Evolutionary conservation across 345 rosid genomes (phyloP), one percentile per base, ranked within the genome.

Genomic region (Nasturtium officinale): DNA sequence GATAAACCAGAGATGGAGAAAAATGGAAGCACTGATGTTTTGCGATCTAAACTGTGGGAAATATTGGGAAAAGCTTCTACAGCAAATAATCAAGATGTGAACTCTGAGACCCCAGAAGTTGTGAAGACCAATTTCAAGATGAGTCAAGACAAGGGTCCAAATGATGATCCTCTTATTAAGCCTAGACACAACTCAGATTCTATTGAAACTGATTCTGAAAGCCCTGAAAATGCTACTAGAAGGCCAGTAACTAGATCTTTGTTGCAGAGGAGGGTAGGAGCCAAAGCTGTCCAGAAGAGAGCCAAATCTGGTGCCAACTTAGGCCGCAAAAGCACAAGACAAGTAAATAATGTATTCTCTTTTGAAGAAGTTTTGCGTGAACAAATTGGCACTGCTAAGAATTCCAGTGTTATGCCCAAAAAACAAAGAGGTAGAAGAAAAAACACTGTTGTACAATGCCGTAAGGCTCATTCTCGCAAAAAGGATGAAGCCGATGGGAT

Each of bases 21-120:
- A 63, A 78, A 76, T 12, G 63, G 73, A 71, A 74, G 64, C 75
- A 89, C 87, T 76, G 89, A 86, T 82, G 80, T 75, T 56, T 83
- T 95, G 85, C 88, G 82, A 86, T 84, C 77, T 71, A 95, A 92
- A 83, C 85, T 92, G 32, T 81, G 80, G 85, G 92, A 92, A 83
- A 82, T 95, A 71, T 65, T 91, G 73, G 90, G 89, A 60, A 79
- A 75, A 70, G 82, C 81, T 81, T 79, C 96, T 67, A 85, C 95
- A 56, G 86, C 82, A 47, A 81, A 81, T 78, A 86, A 79, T 77
- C 79, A 81, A 79, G 80, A 74, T 73, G 80, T 79, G 65, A 74
- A 70, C 77, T 79, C 79, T 42, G 84, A 67, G 77, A 76, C 71
- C 71, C 78, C 43, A 32, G 81, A 89, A 63, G 67, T 48, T 45